Conservation (phyloP, 2,329 filamentous ascomycete genomes). For the Lachnellula arida region DNA sequence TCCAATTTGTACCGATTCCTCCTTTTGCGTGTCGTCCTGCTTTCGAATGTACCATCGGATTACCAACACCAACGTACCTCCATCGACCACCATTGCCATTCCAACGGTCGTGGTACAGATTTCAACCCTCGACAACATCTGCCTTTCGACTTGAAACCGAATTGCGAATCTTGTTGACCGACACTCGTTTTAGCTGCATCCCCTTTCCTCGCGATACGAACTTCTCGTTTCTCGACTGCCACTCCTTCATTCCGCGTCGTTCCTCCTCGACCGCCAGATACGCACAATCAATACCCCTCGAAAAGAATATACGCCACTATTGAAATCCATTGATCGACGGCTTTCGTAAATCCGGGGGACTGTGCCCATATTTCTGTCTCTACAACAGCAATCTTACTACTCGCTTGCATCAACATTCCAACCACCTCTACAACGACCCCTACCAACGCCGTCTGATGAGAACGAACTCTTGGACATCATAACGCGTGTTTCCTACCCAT, state of each 20-base stretch:
- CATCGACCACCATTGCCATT: neutral
- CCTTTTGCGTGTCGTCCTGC: neutral
- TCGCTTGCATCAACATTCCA: neutral
- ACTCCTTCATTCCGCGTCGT: neutral
- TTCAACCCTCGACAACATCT: neutral
- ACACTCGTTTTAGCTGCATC: neutral
- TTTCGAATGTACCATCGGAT: too few species aligned
- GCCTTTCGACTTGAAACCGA: neutral
- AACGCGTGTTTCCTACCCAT: conserved; percentile 1
- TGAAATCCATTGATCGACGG: neutral
- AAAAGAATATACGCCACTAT: neutral
- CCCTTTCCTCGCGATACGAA: neutral
- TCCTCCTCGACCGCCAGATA: neutral
- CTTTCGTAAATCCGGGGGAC: neutral
- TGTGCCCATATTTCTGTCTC: conserved; percentile 6
- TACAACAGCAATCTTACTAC: neutral
- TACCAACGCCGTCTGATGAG: conserved; percentile 9
- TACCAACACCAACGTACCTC: neutral
- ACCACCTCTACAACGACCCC: neutral
- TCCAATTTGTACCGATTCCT: neutral
- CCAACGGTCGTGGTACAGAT: neutral
- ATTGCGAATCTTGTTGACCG: neutral
- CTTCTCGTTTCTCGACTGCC: neutral
- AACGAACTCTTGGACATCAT: conserved; percentile 9
- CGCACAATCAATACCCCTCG: neutral